phyloP scores from a whole-genome alignment of 345 rosid genomes.

The Hevea brasiliensis region DNA sequence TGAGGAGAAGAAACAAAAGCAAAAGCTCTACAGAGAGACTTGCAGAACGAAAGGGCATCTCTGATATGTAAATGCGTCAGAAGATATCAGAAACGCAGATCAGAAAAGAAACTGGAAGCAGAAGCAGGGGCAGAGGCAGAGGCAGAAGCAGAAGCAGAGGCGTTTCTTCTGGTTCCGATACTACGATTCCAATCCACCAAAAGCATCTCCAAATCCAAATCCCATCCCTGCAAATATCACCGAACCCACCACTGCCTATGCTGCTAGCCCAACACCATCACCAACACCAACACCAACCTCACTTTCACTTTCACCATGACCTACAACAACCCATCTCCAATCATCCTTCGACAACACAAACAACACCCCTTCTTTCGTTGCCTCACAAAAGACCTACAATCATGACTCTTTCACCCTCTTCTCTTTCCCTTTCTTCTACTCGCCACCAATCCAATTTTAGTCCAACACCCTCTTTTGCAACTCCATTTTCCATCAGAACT shows the following conservation, averaged over 20 bases:
- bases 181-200: neutral
- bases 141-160: neutral
- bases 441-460: slow-evolving; percentile 3
- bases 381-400: slow-evolving; percentile 50
- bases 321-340: slow-evolving; percentile 17
- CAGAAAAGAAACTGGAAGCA: slow-evolving; percentile 14
- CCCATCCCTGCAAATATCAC: slow-evolving; percentile 19
- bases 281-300: slow-evolving; percentile 11
- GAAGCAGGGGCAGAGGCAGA: neutral
- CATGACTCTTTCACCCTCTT: slow-evolving; percentile 32
- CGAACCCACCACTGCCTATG: neutral
- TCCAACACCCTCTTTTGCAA: slow-evolving; percentile 22
- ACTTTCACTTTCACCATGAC: slow-evolving; percentile 25
- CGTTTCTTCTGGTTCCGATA: slow-evolving; percentile 12
- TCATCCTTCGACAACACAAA: slow-evolving; percentile 18
- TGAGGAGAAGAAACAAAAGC: no score
- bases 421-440: slow-evolving; percentile 33
- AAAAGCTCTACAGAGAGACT: no score
- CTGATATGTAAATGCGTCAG: slow-evolving; percentile 35
- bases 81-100: slow-evolving; percentile 25
- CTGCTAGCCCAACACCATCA: neutral
- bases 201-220: neutral
- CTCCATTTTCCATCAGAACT: slow-evolving; percentile 35
- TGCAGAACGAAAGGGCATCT: neutral
- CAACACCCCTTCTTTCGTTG: slow-evolving; percentile 33